Evolutionary conservation across 495 filamentous ascomycete genomes (phyloP).

Genomic region (Geopyxis carbonaria): DNA sequence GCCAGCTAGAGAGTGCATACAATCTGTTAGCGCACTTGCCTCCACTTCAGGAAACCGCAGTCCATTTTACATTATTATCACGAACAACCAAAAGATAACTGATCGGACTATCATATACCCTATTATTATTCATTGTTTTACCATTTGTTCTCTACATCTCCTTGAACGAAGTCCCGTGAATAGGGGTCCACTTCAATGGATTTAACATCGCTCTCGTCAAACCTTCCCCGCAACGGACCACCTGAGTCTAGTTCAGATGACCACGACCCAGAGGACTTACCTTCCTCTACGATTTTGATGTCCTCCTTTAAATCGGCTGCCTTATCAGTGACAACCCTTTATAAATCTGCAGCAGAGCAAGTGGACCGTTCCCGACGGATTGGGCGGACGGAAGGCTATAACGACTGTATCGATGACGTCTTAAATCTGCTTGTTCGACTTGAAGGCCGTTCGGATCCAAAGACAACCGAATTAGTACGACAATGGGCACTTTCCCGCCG

Average conservation of each 20-base stretch:
- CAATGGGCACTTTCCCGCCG: slow-evolving; percentile 22
- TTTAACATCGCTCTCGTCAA: slow-evolving; percentile 24
- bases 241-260: too few species aligned
- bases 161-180: too few species aligned
- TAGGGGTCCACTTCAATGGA: too few species aligned
- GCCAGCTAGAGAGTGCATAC: too few species aligned
- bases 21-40: too few species aligned
- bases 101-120: too few species aligned
- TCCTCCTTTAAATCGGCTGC: slow-evolving; percentile 84
- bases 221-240: slow-evolving; percentile 22
- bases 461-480: slow-evolving; percentile 15
- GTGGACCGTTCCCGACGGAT: slow-evolving; percentile 37
- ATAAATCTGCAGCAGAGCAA: slow-evolving; percentile 69
- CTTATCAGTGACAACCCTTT: slow-evolving; percentile 86
- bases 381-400: slow-evolving; percentile 57
- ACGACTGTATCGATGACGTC: slow-evolving; percentile 84
- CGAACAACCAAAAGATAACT: too few species aligned
- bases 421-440: slow-evolving; percentile 59
- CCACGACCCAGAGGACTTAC: slow-evolving; percentile 37
- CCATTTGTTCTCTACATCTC: too few species aligned
- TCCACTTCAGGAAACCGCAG: too few species aligned
- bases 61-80: too few species aligned
- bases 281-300: slow-evolving; percentile 40
- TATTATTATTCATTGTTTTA: too few species aligned
- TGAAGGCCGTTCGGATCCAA: slow-evolving; percentile 14